Percentiles rank a stretch among this genome's conserved stretches.
These are phyloP conservation scores for Penicillium verrucosum DNA, from an alignment of 2,329 filamentous ascomycete species.

Conservation along the genomic window DNA sequence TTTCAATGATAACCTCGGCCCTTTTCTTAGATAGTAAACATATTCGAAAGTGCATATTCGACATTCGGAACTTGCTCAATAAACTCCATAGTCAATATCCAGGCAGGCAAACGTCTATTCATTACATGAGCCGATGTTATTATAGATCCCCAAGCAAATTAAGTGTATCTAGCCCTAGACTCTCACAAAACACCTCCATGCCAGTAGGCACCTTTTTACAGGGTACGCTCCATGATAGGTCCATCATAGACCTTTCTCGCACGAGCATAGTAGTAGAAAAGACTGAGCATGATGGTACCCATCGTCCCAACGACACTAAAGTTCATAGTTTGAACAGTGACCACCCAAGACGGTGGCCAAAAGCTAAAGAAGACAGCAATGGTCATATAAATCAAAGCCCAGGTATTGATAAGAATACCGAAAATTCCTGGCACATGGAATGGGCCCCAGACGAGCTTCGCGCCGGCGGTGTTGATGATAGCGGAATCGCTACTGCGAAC, in stretches of 20 bases:
- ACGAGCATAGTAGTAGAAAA: slow-evolving; percentile 40
- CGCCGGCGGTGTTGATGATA: slow-evolving; percentile 26
- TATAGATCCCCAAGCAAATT: too few species aligned
- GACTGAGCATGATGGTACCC: slow-evolving; percentile 39
- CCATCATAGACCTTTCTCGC: slow-evolving; percentile 35
- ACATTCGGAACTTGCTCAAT: too few species aligned
- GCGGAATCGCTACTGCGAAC: slow-evolving; percentile 16
- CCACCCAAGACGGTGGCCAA: slow-evolving; percentile 43
- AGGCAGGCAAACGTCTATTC: too few species aligned
- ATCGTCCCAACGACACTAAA: slow-evolving; percentile 45
- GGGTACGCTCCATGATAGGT: slow-evolving; percentile 24
- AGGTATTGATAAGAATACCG: slow-evolving; percentile 45
- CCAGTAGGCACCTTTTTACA: background rate
- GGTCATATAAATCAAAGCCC: slow-evolving; percentile 45
- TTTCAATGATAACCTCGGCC: too few species aligned
- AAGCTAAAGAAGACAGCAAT: slow-evolving; percentile 50
- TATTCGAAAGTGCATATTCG: too few species aligned
- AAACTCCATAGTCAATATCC: too few species aligned
- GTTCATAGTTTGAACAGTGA: slow-evolving; percentile 47
- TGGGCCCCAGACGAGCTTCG: slow-evolving; percentile 30
- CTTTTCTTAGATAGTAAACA: too few species aligned
- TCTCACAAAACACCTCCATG: background rate
- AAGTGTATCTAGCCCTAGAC: too few species aligned
- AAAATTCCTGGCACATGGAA: slow-evolving; percentile 30
- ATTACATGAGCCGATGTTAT: too few species aligned